phyloP scores from a whole-genome alignment of 2,329 filamentous ascomycete species.

The Pleoardoris graminearum region DNA sequence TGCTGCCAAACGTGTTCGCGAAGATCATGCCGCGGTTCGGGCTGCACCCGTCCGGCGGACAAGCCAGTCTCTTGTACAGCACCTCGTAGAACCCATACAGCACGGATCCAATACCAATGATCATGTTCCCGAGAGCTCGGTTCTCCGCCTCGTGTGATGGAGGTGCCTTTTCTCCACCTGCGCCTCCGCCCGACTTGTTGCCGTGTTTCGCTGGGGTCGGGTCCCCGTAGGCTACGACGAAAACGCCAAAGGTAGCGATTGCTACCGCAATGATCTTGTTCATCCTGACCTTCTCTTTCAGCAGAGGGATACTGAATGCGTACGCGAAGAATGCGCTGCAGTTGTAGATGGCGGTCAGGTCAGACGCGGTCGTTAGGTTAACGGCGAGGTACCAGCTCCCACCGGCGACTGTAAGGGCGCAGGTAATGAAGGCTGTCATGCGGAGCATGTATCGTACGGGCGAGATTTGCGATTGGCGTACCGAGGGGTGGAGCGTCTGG shows the following conservation, averaged over 20 bases:
- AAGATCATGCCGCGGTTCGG: conserved; percentile 93
- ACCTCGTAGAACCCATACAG: conserved; percentile 98
- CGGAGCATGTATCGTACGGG: conserved; percentile 75
- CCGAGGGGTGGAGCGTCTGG: conserved; percentile 69
- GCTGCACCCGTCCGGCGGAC: conserved; percentile 84
- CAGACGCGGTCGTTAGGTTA: conserved; percentile 86
- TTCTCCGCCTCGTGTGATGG: conserved; percentile 61
- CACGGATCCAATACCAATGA: conserved; percentile 88
- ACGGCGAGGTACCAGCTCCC: conserved; percentile 96
- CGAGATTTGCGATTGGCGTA: conserved; percentile 50
- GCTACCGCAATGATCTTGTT: conserved; percentile 87
- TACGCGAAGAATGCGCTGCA: conserved; percentile 99
- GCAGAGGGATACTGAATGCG: conserved; percentile 87
- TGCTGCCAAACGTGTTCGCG: conserved; percentile 85
- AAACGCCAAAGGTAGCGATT: conserved; percentile 84
- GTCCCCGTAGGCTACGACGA: conserved; percentile 95
- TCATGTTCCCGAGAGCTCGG: conserved; percentile 80
- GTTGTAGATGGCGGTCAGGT: conserved; percentile 98
- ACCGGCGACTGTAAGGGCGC: conserved; percentile 83
- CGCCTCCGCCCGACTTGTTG: conserved; percentile 58
- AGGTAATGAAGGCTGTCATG: conserved; percentile 81
- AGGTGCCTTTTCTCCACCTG: conserved; percentile 53
- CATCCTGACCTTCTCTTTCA: conserved; percentile 79
- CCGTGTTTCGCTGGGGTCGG: conserved; percentile 58
- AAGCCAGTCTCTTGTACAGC: conserved; percentile 89